Conservation (phyloP, 352 stramenopile species). For the Phytophthora ramorum region DNA sequence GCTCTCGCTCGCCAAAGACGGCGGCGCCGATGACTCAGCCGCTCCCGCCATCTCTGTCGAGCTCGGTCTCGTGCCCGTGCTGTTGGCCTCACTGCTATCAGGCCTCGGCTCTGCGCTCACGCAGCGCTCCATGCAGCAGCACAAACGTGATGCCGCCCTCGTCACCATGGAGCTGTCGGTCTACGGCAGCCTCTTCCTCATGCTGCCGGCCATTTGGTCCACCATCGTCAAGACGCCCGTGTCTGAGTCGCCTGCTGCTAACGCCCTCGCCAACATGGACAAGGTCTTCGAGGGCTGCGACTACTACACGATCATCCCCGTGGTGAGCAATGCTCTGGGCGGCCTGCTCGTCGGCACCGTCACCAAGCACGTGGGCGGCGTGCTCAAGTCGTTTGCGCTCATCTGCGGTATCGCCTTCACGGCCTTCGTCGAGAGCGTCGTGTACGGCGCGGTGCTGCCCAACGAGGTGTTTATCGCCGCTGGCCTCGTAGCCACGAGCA, state of each 20-base stretch:
- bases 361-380: constrained; percentile 91
- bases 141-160: constrained; percentile 72
- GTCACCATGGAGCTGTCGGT: constrained; percentile 85
- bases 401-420: constrained; percentile 91
- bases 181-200: constrained; percentile 79
- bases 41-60: constrained; percentile 52
- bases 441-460: constrained; percentile 71
- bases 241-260: constrained; percentile 38
- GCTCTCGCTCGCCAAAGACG: constrained; percentile 70
- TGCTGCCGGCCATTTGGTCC: constrained; percentile 54
- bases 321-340: constrained; percentile 81
- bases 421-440: constrained; percentile 75
- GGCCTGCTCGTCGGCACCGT: constrained; percentile 88
- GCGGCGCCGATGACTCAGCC: constrained; percentile 11
- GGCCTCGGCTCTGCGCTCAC: constrained; percentile 79
- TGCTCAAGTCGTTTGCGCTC: constrained; percentile 91
- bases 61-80: constrained; percentile 69
- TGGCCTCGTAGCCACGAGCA: constrained; percentile 67
- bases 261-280: constrained; percentile 29
- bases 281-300: constrained; percentile 79
- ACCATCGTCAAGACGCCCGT: constrained; percentile 44
- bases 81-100: constrained; percentile 78
- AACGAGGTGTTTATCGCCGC: constrained; percentile 75
- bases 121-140: constrained; percentile 80
- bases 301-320: constrained; percentile 75